These are phyloP conservation scores for Thermothelomyces thermophilus DNA, from an alignment of 2,329 filamentous ascomycete genomes.

Conservation along the genomic window DNA sequence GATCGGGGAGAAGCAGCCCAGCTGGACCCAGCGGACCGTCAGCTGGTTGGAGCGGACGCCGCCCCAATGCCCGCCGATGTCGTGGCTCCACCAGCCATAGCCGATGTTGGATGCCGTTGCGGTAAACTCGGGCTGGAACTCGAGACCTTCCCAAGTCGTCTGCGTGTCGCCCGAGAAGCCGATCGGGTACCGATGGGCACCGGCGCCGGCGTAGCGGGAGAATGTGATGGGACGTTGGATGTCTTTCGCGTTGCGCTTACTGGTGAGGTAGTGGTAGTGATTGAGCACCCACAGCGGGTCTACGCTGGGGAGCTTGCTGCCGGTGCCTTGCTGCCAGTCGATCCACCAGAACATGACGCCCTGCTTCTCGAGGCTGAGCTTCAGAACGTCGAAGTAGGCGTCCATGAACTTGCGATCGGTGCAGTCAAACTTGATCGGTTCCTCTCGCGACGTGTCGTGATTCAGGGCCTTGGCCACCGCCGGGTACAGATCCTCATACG, in stretches of 20 bases:
- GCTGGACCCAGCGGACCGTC: conserved; percentile 54
- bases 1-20: conserved; percentile 55
- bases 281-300: conserved; percentile 61
- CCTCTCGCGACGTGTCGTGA: conserved; percentile 42
- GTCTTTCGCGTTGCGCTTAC: conserved; percentile 34
- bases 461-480: conserved; percentile 46
- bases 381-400: conserved; percentile 52
- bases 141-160: conserved; percentile 52
- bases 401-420: conserved; percentile 48
- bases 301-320: conserved; percentile 48
- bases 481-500: conserved; percentile 50
- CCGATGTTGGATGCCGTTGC: conserved; percentile 60
- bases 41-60: conserved; percentile 54
- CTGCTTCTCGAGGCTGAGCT: conserved; percentile 47
- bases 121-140: conserved; percentile 62
- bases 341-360: conserved; percentile 62
- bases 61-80: conserved; percentile 57
- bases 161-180: conserved; percentile 59
- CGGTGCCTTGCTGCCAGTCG: conserved; percentile 59
- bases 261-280: conserved; percentile 57
- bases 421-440: conserved; percentile 51
- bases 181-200: conserved; percentile 57
- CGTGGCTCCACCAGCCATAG: conserved; percentile 63
- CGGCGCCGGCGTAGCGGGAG: conserved; percentile 55
- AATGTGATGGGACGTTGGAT: conserved; percentile 43